Evolutionary conservation across 768 basidiomycete genomes (phyloP).

Genomic region (Leccinum ochraceum): DNA sequence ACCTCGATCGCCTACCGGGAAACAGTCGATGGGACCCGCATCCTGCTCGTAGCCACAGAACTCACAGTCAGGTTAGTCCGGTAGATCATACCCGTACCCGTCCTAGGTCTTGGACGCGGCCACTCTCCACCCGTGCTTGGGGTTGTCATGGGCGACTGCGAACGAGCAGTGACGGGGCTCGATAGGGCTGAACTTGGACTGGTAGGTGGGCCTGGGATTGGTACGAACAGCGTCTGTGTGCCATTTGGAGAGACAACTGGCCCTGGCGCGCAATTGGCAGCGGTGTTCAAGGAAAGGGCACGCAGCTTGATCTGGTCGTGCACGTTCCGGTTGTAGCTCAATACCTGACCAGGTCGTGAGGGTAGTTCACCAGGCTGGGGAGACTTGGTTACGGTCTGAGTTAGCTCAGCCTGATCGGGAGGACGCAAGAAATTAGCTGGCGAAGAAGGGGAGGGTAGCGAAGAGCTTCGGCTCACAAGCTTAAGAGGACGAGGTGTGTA

Average conservation of each 20-base stretch:
- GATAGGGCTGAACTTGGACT: slow-evolving; percentile 11
- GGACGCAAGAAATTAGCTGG: not conserved
- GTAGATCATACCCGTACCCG: slow-evolving; percentile 72
- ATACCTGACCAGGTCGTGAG: slow-evolving; percentile 27
- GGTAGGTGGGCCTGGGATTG: slow-evolving; percentile 8
- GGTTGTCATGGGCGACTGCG: slow-evolving; percentile 25
- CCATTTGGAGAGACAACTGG: slow-evolving; percentile 21
- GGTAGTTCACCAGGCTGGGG: slow-evolving; percentile 27
- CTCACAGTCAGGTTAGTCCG: slow-evolving; percentile 35
- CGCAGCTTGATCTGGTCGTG: slow-evolving; percentile 34
- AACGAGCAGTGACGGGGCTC: slow-evolving; percentile 12
- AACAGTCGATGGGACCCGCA: slow-evolving; percentile 38
- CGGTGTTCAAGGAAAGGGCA: slow-evolving; percentile 15
- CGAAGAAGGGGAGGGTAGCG: slow-evolving; percentile 7
- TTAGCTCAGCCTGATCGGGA: slow-evolving; percentile 12
- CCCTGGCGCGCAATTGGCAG: slow-evolving; percentile 6
- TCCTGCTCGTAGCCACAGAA: slow-evolving; percentile 35
- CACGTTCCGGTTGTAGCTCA: slow-evolving; percentile 37
- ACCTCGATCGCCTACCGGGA: slow-evolving; percentile 13
- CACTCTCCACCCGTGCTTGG: slow-evolving; percentile 16
- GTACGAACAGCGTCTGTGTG: slow-evolving; percentile 23
- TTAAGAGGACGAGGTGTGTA: slow-evolving; percentile 29
- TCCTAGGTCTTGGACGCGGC: slow-evolving; percentile 52
- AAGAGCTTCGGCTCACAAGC: slow-evolving; percentile 25
- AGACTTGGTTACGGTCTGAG: slow-evolving; percentile 11